A percentile compares a stretch with the other conserved stretches of the same genome.
phyloP scores from a whole-genome alignment of 768 basidiomycete species.

The Lenzites betulinus region DNA sequence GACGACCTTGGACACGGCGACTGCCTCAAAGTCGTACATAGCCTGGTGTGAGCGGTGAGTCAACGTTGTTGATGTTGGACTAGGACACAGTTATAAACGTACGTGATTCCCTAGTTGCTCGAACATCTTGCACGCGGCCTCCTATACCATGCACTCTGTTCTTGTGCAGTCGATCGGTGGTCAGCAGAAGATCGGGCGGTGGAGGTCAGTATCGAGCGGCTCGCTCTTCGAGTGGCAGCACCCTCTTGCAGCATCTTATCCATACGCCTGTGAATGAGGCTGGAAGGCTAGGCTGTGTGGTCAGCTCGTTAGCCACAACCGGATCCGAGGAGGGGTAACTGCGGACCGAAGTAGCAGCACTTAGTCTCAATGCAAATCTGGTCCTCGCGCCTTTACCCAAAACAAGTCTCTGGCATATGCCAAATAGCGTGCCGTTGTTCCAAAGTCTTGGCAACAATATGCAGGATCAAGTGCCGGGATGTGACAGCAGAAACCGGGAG shows the following conservation, averaged over 20 bases:
- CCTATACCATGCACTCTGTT: not conserved
- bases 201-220: not conserved
- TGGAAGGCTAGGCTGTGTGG: not conserved
- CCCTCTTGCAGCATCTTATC: not conserved
- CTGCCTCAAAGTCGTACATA: constrained; percentile 5
- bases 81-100: not conserved
- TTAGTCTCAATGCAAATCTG: not conserved
- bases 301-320: constrained; percentile 9
- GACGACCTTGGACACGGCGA: constrained; percentile 7
- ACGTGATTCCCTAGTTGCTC: constrained; percentile 10
- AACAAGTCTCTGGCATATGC: too few relatives aligned
- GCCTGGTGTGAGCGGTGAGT: not conserved
- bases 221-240: not conserved
- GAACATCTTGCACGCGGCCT: constrained; percentile 5
- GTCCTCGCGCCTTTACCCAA: too few relatives aligned
- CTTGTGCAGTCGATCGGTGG: not conserved
- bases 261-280: not conserved
- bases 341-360: not conserved
- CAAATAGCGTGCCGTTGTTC: too few relatives aligned
- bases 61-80: not conserved
- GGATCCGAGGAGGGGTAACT: not conserved
- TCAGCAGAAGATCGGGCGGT: not conserved
- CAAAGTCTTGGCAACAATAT: too few relatives aligned
- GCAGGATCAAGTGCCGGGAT: too few relatives aligned
- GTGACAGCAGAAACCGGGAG: too few relatives aligned